Conservation (phyloP, 306 rosid species). For the Vigna reflexopilosa region DNA sequence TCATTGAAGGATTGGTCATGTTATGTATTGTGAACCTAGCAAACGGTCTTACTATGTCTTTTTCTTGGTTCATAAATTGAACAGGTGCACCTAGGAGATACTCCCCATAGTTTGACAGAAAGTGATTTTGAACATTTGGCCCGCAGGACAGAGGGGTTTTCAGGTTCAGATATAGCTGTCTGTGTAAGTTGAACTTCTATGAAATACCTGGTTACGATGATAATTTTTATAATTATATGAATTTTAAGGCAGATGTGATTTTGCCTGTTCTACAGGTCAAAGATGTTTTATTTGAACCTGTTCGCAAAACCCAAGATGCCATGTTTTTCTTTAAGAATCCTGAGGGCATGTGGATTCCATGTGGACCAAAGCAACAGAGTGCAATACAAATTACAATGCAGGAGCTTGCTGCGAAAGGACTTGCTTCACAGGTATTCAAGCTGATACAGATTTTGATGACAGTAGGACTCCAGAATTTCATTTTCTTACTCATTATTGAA, state of each 20-base stretch:
- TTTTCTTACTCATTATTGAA: background rate
- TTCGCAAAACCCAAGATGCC: conserved; percentile 99
- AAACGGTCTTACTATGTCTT: conserved; percentile 16
- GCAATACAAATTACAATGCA: conserved; percentile 83
- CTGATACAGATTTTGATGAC: conserved; percentile 35
- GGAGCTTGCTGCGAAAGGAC: conserved; percentile 85
- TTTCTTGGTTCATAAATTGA: conserved; percentile 43
- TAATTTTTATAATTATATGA: conserved; percentile 5
- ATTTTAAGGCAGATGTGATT: conserved; percentile 26
- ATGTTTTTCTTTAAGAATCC: conserved; percentile 79
- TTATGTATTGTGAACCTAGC: conserved; percentile 32
- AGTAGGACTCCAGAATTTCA: background rate
- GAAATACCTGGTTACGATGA: conserved; percentile 21
- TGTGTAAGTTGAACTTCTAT: conserved; percentile 76
- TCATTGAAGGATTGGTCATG: conserved; percentile 19
- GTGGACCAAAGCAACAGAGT: conserved; percentile 88
- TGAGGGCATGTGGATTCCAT: conserved; percentile 83
- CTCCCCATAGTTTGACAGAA: conserved; percentile 90
- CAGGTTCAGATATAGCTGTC: conserved; percentile 96
- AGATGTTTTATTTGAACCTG: conserved; percentile 99
- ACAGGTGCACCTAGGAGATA: conserved; percentile 99
- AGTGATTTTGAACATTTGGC: conserved; percentile 88
- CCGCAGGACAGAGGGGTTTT: conserved; percentile 85
- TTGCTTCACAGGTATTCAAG: conserved; percentile 79
- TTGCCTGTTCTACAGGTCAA: conserved; percentile 67